phyloP scores from a whole-genome alignment of 352 stramenopile species.

The Phytophthora syringae region DNA sequence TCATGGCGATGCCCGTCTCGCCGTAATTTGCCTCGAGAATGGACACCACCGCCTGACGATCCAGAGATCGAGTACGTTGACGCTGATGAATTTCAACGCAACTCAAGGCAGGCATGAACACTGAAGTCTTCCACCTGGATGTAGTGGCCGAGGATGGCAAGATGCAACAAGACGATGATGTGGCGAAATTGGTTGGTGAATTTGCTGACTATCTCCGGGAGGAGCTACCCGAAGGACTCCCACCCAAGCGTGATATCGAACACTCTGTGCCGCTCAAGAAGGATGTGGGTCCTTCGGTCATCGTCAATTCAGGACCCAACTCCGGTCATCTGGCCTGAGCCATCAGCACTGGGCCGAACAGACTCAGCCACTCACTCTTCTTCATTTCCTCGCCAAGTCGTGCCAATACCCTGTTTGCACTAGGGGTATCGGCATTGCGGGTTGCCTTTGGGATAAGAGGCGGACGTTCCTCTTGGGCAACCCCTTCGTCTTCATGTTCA shows the following conservation, averaged over 20 bases:
- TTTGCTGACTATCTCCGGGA: slow-evolving; percentile 14
- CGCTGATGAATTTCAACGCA: slow-evolving; percentile 9
- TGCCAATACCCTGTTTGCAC: too few relatives aligned
- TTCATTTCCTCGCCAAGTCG: too few relatives aligned
- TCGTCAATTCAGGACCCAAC: too few relatives aligned
- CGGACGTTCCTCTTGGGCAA: too few relatives aligned
- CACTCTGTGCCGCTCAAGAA: slow-evolving; percentile 10
- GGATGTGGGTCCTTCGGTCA: neutral
- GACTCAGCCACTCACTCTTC: too few relatives aligned
- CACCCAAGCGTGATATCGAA: slow-evolving; percentile 10
- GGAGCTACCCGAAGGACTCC: slow-evolving; percentile 10
- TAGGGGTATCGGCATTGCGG: too few relatives aligned
- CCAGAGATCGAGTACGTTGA: slow-evolving; percentile 14
- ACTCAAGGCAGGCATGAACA: slow-evolving; percentile 3
- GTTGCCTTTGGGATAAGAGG: too few relatives aligned
- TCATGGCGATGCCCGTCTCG: slow-evolving; percentile 1
- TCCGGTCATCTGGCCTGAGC: too few relatives aligned
- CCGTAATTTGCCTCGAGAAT: slow-evolving; percentile 11
- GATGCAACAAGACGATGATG: neutral
- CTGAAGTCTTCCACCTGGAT: slow-evolving; percentile 16
- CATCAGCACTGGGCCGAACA: too few relatives aligned
- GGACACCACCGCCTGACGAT: neutral
- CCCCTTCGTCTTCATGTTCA: too few relatives aligned
- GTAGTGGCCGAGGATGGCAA: neutral
- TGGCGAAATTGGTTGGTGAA: slow-evolving; percentile 1